Evolutionary conservation across 106 monocot genomes (phyloP).

Genomic region (Dendrobium nobile): DNA sequence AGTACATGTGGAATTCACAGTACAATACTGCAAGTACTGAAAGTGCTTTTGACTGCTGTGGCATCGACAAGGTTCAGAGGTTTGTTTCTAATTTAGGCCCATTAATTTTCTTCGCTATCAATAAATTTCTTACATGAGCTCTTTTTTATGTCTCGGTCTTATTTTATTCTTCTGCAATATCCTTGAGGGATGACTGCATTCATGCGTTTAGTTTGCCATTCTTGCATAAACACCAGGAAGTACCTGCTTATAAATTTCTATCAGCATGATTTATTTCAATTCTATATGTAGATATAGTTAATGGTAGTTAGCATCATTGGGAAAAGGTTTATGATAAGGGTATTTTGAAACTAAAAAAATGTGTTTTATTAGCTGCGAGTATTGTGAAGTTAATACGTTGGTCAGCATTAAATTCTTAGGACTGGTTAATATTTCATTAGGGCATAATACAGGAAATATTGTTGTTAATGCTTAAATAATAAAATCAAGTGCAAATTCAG

Average conservation of each 20-base stretch:
- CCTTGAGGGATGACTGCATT: neutral
- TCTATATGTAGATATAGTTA: neutral
- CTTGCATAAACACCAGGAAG: neutral
- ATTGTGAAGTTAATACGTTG: neutral
- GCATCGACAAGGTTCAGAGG: slow-evolving; percentile 93
- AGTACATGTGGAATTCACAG: slow-evolving; percentile 34
- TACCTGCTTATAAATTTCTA: neutral
- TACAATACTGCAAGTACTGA: slow-evolving; percentile 86
- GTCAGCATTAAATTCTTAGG: neutral
- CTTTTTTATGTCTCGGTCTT: neutral
- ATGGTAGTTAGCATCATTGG: neutral
- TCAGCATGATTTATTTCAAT: neutral
- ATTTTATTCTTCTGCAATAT: neutral
- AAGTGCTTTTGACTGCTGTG: slow-evolving; percentile 94
- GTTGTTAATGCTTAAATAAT: too few species aligned
- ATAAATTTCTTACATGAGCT: neutral
- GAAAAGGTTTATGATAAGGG: neutral
- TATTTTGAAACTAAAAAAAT: neutral
- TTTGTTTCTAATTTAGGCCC: slow-evolving; percentile 12
- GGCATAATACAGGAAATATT: neutral
- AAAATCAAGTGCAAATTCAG: neutral
- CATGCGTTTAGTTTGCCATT: neutral
- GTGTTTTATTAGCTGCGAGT: neutral
- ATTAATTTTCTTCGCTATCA: neutral
- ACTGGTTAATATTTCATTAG: neutral